phyloP scores from a whole-genome alignment of 305 asterid species.

The Rubia tinctorum region DNA sequence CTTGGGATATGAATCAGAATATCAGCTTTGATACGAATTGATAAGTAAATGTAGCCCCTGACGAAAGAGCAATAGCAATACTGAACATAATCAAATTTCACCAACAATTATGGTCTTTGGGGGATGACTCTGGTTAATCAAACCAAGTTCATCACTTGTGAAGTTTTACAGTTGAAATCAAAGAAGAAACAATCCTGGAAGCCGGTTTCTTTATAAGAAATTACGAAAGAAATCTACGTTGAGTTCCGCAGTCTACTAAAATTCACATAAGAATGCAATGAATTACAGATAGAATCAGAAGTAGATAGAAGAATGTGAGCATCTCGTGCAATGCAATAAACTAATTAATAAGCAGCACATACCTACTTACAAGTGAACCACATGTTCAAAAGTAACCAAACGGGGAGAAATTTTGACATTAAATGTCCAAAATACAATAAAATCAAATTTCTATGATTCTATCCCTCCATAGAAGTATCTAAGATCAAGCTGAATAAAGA shows the following conservation, averaged over 20 bases:
- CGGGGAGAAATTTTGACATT: background rate
- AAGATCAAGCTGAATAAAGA: background rate
- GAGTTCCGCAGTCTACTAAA: background rate
- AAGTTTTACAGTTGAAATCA: background rate
- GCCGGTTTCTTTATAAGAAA: background rate
- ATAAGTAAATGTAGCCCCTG: background rate
- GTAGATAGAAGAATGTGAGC: background rate
- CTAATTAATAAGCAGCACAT: background rate
- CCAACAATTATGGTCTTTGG: background rate
- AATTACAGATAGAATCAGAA: background rate
- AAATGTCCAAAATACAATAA: background rate
- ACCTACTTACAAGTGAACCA: background rate
- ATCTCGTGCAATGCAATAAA: background rate
- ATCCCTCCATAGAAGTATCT: background rate
- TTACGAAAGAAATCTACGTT: background rate
- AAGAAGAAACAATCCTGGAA: background rate
- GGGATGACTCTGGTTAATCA: background rate
- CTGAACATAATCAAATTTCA: background rate
- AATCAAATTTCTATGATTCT: background rate
- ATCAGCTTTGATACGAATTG: constrained; percentile 2
- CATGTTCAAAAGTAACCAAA: background rate
- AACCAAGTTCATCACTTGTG: background rate
- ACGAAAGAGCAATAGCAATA: background rate
- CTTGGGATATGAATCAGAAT: background rate
- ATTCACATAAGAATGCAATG: background rate